Evolutionary conservation across 345 rosid genomes (phyloP), one percentile per base, ranked within the genome.

Genomic region (Hibiscus mutabilis): DNA sequence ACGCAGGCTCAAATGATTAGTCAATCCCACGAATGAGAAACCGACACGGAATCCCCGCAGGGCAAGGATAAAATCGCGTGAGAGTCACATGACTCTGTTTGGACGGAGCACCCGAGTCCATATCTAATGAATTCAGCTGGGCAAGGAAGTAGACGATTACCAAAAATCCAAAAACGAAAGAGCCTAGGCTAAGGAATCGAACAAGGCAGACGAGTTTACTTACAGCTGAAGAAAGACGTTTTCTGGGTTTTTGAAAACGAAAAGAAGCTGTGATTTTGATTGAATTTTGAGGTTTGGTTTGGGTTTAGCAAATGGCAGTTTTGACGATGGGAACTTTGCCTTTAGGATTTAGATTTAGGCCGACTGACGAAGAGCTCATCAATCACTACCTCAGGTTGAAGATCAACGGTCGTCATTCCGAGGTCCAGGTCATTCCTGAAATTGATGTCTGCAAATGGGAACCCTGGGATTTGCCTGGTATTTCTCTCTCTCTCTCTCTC

Each of bases 371-470:
- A 73, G 98, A 91, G 74, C 88, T 94, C 69, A 88, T 94, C 42
- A 91, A 76, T 55, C 98, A 94, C 83, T 94, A 91, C 79, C 88
- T 94, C 5, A 77, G 91, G 71, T 77, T 79, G 72, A 91, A 88
- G 86, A 94, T 94, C 84, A 89, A 94, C 83, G 91, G 98, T 63
- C 90, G 87, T 71, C 75, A 85, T 82, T 85, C 88, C 29, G 91
- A 91, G 71, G 95, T 94, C n/a, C 70, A 86, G 47, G 92, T 94
- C 42, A 86, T 94, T 63, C 91, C 86, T 18, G 98, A 91, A 76
- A 73, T 94, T 69, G 98, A 94, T 73, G 84, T 94, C 65, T 94
- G 98, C 88, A 91, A 87, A 81, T 84, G 90, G 88, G 97, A 94
- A 78, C 97, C 98, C 55, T 94, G 98, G 97, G 97, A 94, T 81